Conservation (phyloP, 73 alveolate species). For the Tetrahymena malaccensis region DNA sequence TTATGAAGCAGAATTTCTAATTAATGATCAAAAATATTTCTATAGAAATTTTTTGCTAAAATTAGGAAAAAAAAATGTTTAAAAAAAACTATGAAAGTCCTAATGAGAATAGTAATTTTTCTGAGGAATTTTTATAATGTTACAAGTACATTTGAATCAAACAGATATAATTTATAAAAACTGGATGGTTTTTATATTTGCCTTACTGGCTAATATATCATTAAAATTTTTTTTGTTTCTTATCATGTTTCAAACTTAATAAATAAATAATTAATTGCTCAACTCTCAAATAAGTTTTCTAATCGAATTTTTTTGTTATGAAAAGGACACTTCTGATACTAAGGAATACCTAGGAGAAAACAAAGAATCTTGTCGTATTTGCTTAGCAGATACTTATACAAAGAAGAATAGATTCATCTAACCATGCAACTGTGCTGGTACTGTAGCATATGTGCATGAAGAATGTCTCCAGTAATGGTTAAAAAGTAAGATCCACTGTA, state of each 20-base stretch:
- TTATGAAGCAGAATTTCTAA: too few species aligned
- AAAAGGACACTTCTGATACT: not conserved
- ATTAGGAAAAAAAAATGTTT: too few species aligned
- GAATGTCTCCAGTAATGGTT: slow-evolving; percentile 84
- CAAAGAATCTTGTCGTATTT: slow-evolving; percentile 59
- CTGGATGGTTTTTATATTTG: not conserved
- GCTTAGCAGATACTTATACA: slow-evolving; percentile 67
- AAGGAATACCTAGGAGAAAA: not conserved
- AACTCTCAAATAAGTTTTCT: not conserved
- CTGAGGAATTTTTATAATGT: not conserved
- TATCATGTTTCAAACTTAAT: not conserved
- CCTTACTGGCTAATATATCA: not conserved
- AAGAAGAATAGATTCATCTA: slow-evolving; percentile 66
- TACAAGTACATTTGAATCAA: not conserved
- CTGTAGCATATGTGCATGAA: slow-evolving; percentile 71
- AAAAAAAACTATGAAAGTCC: too few species aligned
- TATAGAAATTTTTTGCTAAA: not conserved
- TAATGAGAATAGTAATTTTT: too few species aligned
- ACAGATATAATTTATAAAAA: not conserved
- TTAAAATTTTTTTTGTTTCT: too few species aligned
- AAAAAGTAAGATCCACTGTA: slow-evolving; percentile 36
- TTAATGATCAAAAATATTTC: not conserved
- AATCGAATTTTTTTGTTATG: not conserved
- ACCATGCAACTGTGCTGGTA: slow-evolving; percentile 89
- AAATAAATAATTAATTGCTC: too few species aligned